Evolutionary conservation across 1,139 yeast species (phyloP), one percentile per base, ranked within the genome.

Genomic region (Candida pseudoviswanathii): DNA sequence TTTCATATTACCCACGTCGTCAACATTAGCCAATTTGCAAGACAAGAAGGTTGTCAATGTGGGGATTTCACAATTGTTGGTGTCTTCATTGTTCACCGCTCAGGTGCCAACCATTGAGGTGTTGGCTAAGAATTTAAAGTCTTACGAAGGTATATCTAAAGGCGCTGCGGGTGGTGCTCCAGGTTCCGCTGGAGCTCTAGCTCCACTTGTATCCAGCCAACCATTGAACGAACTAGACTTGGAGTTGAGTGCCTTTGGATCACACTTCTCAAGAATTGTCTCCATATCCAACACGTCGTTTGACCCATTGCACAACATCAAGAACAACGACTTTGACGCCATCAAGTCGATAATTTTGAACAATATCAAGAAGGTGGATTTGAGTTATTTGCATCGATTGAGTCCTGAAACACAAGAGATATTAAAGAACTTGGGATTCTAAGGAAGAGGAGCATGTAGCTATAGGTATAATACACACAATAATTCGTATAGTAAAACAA

Each of bases 41-140:
- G 96, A 91, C 55, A 86, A 90, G 57, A 91, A 90, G 64, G 77
- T 89, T 42, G 82, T 89, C 2, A 78, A 84, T 33, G 67, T 91
- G 46, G 99, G 99, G 0, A 71, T 89, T 42, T 77, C 88, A 24
- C 83, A 85, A 58, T 67, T 92, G 4, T 43, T 56, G 29, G 39
- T 33, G 2, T 43, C 50, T 31, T 41, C 45, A 27, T 38, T 33
- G 22, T 51, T 54, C 60, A 24, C 60, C 32, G 78, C 80, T 1
- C 62, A 56, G 26, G 61, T 76, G 1, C 75, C 79, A 3, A 73
- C 89, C 0, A 61, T 86, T 37, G 82, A 81, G 49, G 78, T 75
- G 47, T 63, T 88, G 36, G 67, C 83, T 5, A 74, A 75, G 49
- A 73, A 69, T 55, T 69, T 87, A 30, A 51, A 64, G 4, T 63